Percentiles rank a stretch among this genome's conserved stretches.
Evolutionary conservation across 2,329 filamentous ascomycete genomes (phyloP).

Genomic region (Alternaria viburni): DNA sequence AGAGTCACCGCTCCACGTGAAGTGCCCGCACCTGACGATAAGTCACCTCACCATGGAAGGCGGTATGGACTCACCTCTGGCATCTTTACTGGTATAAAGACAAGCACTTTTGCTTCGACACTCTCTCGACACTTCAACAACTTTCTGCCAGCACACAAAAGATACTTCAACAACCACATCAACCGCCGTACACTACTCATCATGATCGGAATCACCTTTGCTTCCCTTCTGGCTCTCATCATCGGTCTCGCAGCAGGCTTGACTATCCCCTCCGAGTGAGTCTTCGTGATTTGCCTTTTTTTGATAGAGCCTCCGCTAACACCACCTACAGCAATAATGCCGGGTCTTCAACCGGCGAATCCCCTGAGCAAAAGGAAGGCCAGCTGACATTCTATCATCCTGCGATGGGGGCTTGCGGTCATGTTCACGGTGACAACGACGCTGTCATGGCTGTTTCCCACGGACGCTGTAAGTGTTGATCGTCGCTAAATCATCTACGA

Average conservation of each 20-base stretch:
- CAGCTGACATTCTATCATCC: conserved; percentile 74
- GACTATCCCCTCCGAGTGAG: conserved; percentile 27
- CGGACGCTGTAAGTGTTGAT: conserved; percentile 54
- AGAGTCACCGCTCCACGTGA: not conserved
- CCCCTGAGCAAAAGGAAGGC: no score
- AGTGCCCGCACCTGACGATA: not conserved
- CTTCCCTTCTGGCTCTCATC: conserved; percentile 48
- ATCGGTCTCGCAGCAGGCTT: conserved; percentile 53
- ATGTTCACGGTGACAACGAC: conserved; percentile 60
- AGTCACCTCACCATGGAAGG: conserved; percentile 1
- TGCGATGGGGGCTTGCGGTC: conserved; percentile 72
- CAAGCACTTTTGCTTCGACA: conserved; percentile 25
- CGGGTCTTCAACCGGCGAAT: no score
- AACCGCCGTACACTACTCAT: conserved; percentile 49
- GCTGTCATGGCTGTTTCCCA: conserved; percentile 71
- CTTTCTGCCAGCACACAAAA: conserved; percentile 46
- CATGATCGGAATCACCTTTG: conserved; percentile 35
- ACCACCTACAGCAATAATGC: conserved; percentile 42
- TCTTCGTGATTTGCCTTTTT: not conserved
- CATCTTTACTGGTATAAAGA: conserved; percentile 15
- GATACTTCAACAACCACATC: conserved; percentile 48
- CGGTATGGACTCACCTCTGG: conserved; percentile 4
- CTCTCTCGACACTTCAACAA: conserved; percentile 44
- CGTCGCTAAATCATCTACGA: not conserved
- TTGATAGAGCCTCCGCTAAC: conserved; percentile 11